These are phyloP conservation scores for Strobilomyces confusus DNA, from an alignment of 768 basidiomycete genomes.

Conservation along the genomic window DNA sequence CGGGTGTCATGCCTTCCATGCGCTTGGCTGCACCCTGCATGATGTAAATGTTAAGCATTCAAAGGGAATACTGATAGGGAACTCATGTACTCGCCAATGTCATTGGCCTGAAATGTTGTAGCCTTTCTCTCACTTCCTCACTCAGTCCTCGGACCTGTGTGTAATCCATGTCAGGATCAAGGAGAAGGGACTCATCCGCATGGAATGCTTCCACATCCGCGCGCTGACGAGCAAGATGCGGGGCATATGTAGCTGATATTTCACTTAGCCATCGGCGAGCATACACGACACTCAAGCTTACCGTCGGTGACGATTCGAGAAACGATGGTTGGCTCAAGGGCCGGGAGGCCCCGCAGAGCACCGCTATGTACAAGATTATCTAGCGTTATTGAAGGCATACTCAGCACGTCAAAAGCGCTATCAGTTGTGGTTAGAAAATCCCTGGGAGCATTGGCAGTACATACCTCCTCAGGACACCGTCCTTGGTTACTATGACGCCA, in stretches of 20 bases:
- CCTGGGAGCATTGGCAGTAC: neutral
- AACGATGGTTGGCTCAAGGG: slow-evolving; percentile 49
- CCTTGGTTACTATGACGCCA: slow-evolving; percentile 39
- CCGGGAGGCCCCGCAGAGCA: slow-evolving; percentile 33
- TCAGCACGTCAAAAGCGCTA: slow-evolving; percentile 75
- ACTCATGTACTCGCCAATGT: slow-evolving; percentile 52
- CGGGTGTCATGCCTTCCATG: too few relatives aligned
- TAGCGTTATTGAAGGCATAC: slow-evolving; percentile 50
- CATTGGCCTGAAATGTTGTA: slow-evolving; percentile 57
- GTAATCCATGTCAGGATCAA: slow-evolving; percentile 75
- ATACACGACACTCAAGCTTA: slow-evolving; percentile 24
- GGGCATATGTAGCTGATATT: slow-evolving; percentile 53
- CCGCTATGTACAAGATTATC: slow-evolving; percentile 45
- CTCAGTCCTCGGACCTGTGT: slow-evolving; percentile 61
- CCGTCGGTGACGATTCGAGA: slow-evolving; percentile 71
- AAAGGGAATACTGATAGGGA: neutral
- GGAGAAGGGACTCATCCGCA: slow-evolving; percentile 66
- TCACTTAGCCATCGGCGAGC: neutral
- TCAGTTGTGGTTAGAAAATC: neutral
- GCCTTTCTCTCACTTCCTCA: slow-evolving; percentile 65
- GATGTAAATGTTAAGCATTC: neutral
- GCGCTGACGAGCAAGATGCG: slow-evolving; percentile 65
- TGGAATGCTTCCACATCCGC: slow-evolving; percentile 73
- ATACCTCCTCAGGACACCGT: slow-evolving; percentile 46
- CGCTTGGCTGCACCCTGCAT: slow-evolving; percentile 85